Percentiles rank a stretch among this genome's conserved stretches.
phyloP scores from a whole-genome alignment of 345 rosid species.

The Lumnitzera littorea region DNA sequence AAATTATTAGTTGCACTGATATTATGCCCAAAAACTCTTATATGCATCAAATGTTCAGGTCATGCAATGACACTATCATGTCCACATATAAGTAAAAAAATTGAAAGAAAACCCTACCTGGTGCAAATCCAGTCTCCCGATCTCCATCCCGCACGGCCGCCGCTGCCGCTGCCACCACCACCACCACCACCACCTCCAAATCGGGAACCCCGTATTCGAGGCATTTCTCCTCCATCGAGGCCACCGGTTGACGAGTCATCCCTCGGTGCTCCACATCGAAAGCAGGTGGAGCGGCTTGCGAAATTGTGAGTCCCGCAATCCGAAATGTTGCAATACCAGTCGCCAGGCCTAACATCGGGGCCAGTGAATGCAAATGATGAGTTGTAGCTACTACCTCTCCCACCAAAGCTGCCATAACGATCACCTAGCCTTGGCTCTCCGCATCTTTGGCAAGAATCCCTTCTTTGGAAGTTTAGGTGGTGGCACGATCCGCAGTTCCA shows the following conservation, averaged over 20 bases:
- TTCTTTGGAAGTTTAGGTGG: slow-evolving; percentile 77
- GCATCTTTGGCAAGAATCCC: slow-evolving; percentile 78
- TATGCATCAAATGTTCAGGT: not conserved
- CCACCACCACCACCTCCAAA: slow-evolving; percentile 21
- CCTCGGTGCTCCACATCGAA: slow-evolving; percentile 74
- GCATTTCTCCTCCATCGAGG: slow-evolving; percentile 19
- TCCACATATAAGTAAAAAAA: not conserved
- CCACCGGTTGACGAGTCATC: slow-evolving; percentile 36
- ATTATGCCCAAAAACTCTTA: too few relatives aligned
- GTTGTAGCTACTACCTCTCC: slow-evolving; percentile 25
- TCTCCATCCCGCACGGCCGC: slow-evolving; percentile 62
- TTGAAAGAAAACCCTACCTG: slow-evolving; percentile 29
- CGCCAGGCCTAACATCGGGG: slow-evolving; percentile 91
- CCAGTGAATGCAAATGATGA: slow-evolving; percentile 70
- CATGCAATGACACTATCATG: not conserved
- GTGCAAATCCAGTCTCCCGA: slow-evolving; percentile 90
- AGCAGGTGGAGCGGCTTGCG: slow-evolving; percentile 87
- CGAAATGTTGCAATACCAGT: slow-evolving; percentile 78
- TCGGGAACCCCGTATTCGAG: slow-evolving; percentile 30
- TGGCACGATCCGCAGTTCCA: slow-evolving; percentile 87
- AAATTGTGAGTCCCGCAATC: slow-evolving; percentile 90
- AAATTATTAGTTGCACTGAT: too few relatives aligned
- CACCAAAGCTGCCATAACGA: slow-evolving; percentile 33
- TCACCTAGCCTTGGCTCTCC: slow-evolving; percentile 26
- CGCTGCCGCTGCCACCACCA: slow-evolving; percentile 15